phyloP scores from a whole-genome alignment of 257 asterid genomes.

The Apocynum venetum region DNA sequence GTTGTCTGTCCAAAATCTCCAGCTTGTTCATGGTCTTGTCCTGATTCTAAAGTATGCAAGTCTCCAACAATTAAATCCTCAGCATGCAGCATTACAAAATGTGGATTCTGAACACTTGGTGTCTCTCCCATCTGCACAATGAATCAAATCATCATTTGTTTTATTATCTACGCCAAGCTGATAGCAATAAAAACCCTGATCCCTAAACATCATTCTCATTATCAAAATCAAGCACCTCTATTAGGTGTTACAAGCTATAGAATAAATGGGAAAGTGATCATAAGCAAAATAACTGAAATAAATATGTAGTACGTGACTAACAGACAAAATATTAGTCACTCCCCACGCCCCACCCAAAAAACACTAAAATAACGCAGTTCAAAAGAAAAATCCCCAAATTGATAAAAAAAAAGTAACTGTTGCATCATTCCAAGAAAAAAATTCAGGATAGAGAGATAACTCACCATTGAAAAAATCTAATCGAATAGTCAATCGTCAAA shows the following conservation, averaged over 20 bases:
- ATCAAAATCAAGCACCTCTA: background rate
- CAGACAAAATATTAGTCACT: too few species aligned
- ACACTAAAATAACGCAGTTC: background rate
- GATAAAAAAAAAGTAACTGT: background rate
- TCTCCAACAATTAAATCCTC: conserved; percentile 24
- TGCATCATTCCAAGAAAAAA: background rate
- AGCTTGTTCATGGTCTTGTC: conserved; percentile 25
- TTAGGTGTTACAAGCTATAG: background rate
- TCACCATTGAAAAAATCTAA: background rate
- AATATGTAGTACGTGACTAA: background rate
- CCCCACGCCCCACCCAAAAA: background rate
- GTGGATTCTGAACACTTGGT: conserved; percentile 34
- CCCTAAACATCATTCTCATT: background rate
- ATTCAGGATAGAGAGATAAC: background rate
- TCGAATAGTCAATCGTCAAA: background rate
- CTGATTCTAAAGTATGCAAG: conserved; percentile 20
- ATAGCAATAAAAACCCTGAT: conserved; percentile 3
- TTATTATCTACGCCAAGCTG: conserved; percentile 15
- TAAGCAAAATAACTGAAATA: background rate
- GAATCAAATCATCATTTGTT: conserved; percentile 26
- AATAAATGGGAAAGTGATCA: background rate
- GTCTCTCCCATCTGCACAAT: conserved; percentile 23
- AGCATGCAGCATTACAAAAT: conserved; percentile 24
- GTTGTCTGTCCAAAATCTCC: conserved; percentile 24
- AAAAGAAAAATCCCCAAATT: background rate